Evolutionary conservation across 2,329 filamentous ascomycete genomes (phyloP).

Genomic region (Stylonectria norvegica): DNA sequence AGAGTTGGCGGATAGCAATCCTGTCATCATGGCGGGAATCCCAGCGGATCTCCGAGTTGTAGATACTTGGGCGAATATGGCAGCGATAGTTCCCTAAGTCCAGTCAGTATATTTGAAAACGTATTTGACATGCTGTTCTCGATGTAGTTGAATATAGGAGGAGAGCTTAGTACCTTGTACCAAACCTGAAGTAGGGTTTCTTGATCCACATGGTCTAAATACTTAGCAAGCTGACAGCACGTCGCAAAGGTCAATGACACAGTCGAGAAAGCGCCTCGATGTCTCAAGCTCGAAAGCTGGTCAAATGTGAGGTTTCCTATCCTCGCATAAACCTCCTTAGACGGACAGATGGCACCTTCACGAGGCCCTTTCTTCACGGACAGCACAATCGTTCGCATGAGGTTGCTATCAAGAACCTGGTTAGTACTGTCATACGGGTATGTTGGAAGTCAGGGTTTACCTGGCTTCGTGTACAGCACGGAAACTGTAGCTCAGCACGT

Average conservation of each 20-base stretch:
- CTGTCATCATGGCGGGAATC: conserved; percentile 81
- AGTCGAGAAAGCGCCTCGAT: conserved; percentile 89
- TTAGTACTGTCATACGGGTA: conserved; percentile 1
- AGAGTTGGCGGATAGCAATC: conserved; percentile 68
- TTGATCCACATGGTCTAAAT: conserved; percentile 39
- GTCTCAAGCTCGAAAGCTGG: conserved; percentile 77
- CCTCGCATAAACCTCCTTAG: conserved; percentile 54
- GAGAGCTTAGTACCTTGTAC: conserved; percentile 75
- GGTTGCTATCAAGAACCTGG: conserved; percentile 51
- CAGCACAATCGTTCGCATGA: conserved; percentile 61
- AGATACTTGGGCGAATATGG: conserved; percentile 71
- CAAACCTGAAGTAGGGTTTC: conserved; percentile 56
- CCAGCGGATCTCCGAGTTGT: conserved; percentile 90
- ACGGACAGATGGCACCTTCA: conserved; percentile 45
- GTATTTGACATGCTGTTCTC: neutral
- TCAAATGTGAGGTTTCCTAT: conserved; percentile 75
- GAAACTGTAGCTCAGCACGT: conserved; percentile 91
- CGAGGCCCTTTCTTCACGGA: conserved; percentile 49
- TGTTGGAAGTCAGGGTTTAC: conserved; percentile 40
- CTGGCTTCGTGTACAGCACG: conserved; percentile 92
- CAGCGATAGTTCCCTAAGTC: conserved; percentile 57
- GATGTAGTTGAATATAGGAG: no score
- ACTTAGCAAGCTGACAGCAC: conserved; percentile 67
- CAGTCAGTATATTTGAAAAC: conserved; percentile 7
- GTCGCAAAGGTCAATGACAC: conserved; percentile 83